Percentiles rank a stretch among this genome's conserved stretches.
phyloP scores from a whole-genome alignment of 148 eudicot genomes.

The Heliosperma pusillum region DNA sequence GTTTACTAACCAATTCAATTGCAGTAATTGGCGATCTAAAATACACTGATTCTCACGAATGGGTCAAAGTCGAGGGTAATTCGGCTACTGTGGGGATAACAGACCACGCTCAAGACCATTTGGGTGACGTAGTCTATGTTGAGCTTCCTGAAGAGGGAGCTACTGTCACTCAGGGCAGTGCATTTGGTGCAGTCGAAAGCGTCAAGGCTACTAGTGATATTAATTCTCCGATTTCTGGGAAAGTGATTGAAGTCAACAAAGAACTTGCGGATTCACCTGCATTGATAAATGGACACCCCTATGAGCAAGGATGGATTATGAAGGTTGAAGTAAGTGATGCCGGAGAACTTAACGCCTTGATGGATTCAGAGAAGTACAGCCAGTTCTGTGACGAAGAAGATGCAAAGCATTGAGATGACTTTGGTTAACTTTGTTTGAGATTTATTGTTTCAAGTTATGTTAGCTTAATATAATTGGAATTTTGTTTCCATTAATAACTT shows the following conservation, averaged over 20 bases:
- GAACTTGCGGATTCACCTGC: constrained; percentile 63
- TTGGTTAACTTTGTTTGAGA: constrained; percentile 2
- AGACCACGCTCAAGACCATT: constrained; percentile 88
- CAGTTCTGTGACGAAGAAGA: constrained; percentile 94
- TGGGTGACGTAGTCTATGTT: constrained; percentile 92
- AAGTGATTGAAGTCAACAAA: constrained; percentile 64
- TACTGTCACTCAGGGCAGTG: constrained; percentile 55
- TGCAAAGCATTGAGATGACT: constrained; percentile 48
- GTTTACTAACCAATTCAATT: constrained; percentile 11
- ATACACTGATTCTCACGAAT: constrained; percentile 82
- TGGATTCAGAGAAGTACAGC: constrained; percentile 74
- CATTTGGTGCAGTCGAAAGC: constrained; percentile 95
- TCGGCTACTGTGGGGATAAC: constrained; percentile 78
- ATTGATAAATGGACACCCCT: constrained; percentile 74
- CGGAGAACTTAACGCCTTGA: constrained; percentile 47
- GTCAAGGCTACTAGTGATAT: constrained; percentile 96
- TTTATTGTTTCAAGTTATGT: constrained; percentile 14
- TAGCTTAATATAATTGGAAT: constrained; percentile 9
- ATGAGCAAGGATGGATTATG: constrained; percentile 83
- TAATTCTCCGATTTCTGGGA: constrained; percentile 90
- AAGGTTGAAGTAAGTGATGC: constrained; percentile 65
- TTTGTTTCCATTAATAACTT: constrained; percentile 16
- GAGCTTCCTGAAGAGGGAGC: constrained; percentile 81
- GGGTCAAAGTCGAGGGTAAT: constrained; percentile 82
- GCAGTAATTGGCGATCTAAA: constrained; percentile 72